Base-by-base conservation (phyloP, 192 early-diverging fungal species). In the Backusella parvicylindrica region DNA sequence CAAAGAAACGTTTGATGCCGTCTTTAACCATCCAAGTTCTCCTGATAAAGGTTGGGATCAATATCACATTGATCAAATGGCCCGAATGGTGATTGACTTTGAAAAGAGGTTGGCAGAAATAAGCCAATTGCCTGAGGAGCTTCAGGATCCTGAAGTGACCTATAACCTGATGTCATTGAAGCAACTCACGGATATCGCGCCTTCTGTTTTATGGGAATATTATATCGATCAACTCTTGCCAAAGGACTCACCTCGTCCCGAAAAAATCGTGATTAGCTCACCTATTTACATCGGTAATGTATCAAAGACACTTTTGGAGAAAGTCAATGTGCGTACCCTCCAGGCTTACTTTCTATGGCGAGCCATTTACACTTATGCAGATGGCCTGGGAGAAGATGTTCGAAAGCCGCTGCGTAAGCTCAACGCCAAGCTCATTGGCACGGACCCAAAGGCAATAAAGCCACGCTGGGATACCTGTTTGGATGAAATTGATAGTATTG, bases 1-100 rank as follows among this genome's bases (percentile, higher is more conserved):
- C 15, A 78, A 72, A 12, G 84, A 88, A 2, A 84, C 89, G 43
- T 77, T 91, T 40, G 63, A 70, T 5, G 60, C 76, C 6, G 71
- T 90, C 4, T 70, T 81, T 47, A 37, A 26, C 4, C 64, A 41
- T 26, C 53, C 53, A 13, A 68, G n/a, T 32, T 30, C 38, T 3
- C 28, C 41, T 30, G 66, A 75, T 7, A 65, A 72, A 6, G 70
- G 49, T 1, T 79, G 77, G 77, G 47, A 33, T 18, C 21, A 66
- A 7, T 33, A 33, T 12, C 73, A 67, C 23, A 56, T 67, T 15
- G 28, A 70, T 21, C 35, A 32, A 3, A 77, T 80, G 4, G 90
- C 91, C 18, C 80, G 83, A 49, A 76, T 79, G 30, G 85, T 93
- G 37, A 87, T 91, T 40, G 85, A 84, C 8, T 87, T 93, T 69